Evolutionary conservation across 768 basidiomycete species (phyloP), one percentile per base, ranked within the genome.

Genomic region (Dictyophora rubrovolvata): DNA sequence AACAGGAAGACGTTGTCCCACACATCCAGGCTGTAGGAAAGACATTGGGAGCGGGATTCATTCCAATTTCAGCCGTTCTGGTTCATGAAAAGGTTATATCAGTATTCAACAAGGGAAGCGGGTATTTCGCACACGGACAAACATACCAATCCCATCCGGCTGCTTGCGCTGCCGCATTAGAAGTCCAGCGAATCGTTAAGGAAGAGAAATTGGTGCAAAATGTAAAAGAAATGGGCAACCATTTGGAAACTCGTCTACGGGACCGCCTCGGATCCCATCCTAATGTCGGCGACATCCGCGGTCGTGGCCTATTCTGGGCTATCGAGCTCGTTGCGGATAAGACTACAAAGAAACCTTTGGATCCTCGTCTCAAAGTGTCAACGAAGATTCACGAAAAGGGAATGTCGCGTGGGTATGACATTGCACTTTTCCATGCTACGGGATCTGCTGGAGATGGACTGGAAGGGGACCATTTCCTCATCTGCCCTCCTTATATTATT

Each of bases 11-110:
- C 10, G 64, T 64, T 17, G 36, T 55, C 14, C 71, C 71, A 1
- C 71, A 72, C 54, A 63, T 72, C 17, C 69, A 71, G 22, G 62
- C 67, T 7, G 56, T 70, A 20, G 71, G 68, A 3, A 72, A 72
- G 54, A 70, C 69, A 3, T 62, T 72, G 14, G 69, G 67, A 46
- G 70, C 69, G 3, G 70, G 70, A 0, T 66, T 63, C 53, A 61
- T 60, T 52, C 23, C 63, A 53, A 63, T 72, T 59, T 63, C 63
- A 1, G 71, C 70, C 9, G 65, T 71, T 7, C 63, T 71, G 12
- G 53, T 72, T 35, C 56, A 52, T 35, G 54, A 63, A 47, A 58
- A 62, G 2, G 65, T 72, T 14, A 64, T 64, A 1, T 63, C 67
- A 22, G 70, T 56, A 18, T 57, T 71, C 34, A 48, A 56, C 1